Conservation (phyloP, 2,329 filamentous ascomycete genomes). For the Reticulascus tulasneorum region DNA sequence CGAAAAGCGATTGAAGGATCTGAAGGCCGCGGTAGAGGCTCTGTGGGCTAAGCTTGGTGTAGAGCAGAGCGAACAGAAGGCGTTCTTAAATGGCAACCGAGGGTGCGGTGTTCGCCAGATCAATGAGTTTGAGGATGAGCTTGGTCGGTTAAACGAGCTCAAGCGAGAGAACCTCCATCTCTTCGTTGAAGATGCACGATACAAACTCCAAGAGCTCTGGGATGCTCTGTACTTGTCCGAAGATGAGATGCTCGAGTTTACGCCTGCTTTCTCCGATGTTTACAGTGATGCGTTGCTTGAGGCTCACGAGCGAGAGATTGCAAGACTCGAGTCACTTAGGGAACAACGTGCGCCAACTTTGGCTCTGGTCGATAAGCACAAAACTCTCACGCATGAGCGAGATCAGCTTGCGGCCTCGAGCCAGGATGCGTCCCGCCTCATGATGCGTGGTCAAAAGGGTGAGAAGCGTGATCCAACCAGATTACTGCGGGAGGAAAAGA, state of each 20-base stretch:
- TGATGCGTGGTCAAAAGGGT: conserved; percentile 87
- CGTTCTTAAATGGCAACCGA: conserved; percentile 81
- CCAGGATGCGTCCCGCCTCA: conserved; percentile 89
- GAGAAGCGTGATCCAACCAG: conserved; percentile 94
- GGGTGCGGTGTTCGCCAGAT: conserved; percentile 89
- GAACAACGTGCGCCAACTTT: conserved; percentile 86
- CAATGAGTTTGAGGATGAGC: conserved; percentile 93
- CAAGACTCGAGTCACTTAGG: conserved; percentile 71
- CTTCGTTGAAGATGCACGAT: conserved; percentile 91
- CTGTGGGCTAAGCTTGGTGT: conserved; percentile 87
- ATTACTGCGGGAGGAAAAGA: conserved; percentile 92
- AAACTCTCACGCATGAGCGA: conserved; percentile 76
- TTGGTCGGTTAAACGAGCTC: conserved; percentile 79
- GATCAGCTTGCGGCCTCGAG: conserved; percentile 86
- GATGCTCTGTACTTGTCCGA: conserved; percentile 91
- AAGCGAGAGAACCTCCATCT: conserved; percentile 93
- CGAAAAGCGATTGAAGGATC: conserved; percentile 71
- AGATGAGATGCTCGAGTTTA: conserved; percentile 98
- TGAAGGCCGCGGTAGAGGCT: conserved; percentile 72
- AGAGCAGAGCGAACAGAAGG: conserved; percentile 76
- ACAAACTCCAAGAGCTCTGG: conserved; percentile 91
- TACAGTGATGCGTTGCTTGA: conserved; percentile 94
- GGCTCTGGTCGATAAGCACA: conserved; percentile 77
- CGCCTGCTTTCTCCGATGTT: conserved; percentile 93
- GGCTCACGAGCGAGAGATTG: conserved; percentile 89